Conservation (phyloP, 257 asterid species). For the Datura wrightii region DNA sequence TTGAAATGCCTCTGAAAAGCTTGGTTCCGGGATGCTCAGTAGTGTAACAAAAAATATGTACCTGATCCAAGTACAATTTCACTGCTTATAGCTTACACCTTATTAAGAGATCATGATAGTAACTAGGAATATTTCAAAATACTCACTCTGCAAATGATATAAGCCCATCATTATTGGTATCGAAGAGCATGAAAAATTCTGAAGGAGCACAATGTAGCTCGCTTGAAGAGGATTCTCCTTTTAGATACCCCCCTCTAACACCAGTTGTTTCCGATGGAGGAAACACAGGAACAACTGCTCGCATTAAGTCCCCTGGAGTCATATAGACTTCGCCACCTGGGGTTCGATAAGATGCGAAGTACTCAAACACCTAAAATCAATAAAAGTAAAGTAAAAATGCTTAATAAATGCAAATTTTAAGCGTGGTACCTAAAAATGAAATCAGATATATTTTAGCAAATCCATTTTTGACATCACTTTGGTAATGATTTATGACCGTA, state of each 20-base stretch:
- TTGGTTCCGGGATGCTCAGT: conserved; percentile 84
- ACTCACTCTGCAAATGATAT: conserved; percentile 88
- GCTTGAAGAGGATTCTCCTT: conserved; percentile 60
- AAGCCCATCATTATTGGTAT: conserved; percentile 83
- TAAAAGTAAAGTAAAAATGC: background rate
- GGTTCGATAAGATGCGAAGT: conserved; percentile 70
- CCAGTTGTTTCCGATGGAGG: conserved; percentile 79
- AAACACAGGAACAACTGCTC: conserved; percentile 90
- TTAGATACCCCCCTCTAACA: conserved; percentile 74
- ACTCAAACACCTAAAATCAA: conserved; percentile 75
- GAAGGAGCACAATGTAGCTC: conserved; percentile 79
- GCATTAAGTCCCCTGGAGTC: conserved; percentile 89
- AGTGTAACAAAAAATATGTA: conserved; percentile 87
- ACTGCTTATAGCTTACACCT: background rate
- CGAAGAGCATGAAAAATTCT: conserved; percentile 82
- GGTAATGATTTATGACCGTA: background rate
- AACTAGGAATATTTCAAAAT: background rate
- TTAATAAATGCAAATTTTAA: background rate
- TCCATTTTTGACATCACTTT: background rate
- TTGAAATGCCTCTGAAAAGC: conserved; percentile 82
- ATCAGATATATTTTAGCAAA: background rate
- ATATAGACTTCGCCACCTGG: conserved; percentile 73
- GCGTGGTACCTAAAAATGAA: background rate
- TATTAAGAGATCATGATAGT: background rate
- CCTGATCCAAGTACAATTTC: conserved; percentile 45